phyloP scores from a whole-genome alignment of 371 early-diverging fungal species.

The Mucor circinelloides region DNA sequence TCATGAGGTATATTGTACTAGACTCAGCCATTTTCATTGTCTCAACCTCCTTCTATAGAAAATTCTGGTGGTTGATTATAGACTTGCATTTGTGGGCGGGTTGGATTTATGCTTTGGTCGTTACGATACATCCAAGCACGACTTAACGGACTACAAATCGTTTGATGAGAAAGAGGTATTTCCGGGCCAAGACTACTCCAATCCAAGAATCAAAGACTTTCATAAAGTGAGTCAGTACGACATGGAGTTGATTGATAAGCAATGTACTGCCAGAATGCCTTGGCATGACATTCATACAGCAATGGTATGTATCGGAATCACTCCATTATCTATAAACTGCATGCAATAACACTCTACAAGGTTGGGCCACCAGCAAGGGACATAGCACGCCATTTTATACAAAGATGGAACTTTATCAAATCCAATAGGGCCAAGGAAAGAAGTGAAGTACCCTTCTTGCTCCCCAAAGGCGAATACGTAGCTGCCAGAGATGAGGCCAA shows the following conservation, averaged over 20 bases:
- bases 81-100: slow-evolving; percentile 90
- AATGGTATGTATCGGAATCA: slow-evolving; percentile 43
- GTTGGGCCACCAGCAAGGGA: slow-evolving; percentile 80
- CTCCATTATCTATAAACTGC: background rate
- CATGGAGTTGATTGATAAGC: slow-evolving; percentile 39
- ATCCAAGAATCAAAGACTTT: slow-evolving; percentile 91
- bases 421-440: slow-evolving; percentile 59
- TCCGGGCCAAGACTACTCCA: slow-evolving; percentile 93
- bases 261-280: slow-evolving; percentile 78
- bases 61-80: slow-evolving; percentile 82
- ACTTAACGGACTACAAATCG: slow-evolving; percentile 66
- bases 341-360: slow-evolving; percentile 13
- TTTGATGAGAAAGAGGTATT: slow-evolving; percentile 55
- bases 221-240: slow-evolving; percentile 51
- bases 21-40: background rate
- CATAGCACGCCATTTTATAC: slow-evolving; percentile 87
- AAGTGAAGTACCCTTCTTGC: slow-evolving; percentile 66
- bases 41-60: slow-evolving; percentile 54
- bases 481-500: slow-evolving; percentile 65
- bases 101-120: slow-evolving; percentile 92
- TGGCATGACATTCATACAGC: slow-evolving; percentile 92
- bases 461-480: slow-evolving; percentile 81
- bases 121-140: slow-evolving; percentile 81
- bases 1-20: slow-evolving; percentile 46
- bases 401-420: slow-evolving; percentile 92